phyloP scores from a whole-genome alignment of 768 basidiomycete genomes.

The Pluteus cervinus region DNA sequence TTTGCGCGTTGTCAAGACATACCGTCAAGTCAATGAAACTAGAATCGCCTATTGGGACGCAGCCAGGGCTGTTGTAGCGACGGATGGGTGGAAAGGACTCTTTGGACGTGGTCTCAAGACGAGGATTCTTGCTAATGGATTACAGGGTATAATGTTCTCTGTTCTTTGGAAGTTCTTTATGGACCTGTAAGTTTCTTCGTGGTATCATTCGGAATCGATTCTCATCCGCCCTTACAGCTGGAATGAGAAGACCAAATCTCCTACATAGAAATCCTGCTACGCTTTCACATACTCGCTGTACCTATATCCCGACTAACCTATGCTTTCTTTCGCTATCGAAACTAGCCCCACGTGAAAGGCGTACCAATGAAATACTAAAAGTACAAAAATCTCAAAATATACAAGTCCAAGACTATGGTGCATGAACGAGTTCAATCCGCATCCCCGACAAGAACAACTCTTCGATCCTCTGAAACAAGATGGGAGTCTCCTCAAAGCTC shows the following conservation, averaged over 20 bases:
- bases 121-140: conserved; percentile 81
- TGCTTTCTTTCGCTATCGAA: too few species aligned
- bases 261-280: too few species aligned
- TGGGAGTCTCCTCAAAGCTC: too few species aligned
- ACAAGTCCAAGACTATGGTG: too few species aligned
- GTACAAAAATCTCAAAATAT: too few species aligned
- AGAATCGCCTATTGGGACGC: conserved; percentile 76
- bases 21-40: conserved; percentile 83
- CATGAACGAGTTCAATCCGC: too few species aligned
- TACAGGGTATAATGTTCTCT: conserved; percentile 89
- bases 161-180: conserved; percentile 88
- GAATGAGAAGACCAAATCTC: conserved; percentile 20
- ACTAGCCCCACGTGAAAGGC: too few species aligned
- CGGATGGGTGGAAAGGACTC: conserved; percentile 73
- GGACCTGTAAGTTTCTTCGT: conserved; percentile 61
- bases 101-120: conserved; percentile 90
- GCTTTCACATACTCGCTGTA: too few species aligned
- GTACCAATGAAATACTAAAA: too few species aligned
- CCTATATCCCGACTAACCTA: too few species aligned
- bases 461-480: too few species aligned
- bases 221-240: conserved; percentile 15
- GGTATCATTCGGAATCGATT: conserved; percentile 10
- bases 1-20: conserved; percentile 91
- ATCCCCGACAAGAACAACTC: too few species aligned
- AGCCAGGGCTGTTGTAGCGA: conserved; percentile 66